Base-by-base conservation (phyloP, 2,329 filamentous ascomycete species). In the Trichoderma sp. region DNA sequence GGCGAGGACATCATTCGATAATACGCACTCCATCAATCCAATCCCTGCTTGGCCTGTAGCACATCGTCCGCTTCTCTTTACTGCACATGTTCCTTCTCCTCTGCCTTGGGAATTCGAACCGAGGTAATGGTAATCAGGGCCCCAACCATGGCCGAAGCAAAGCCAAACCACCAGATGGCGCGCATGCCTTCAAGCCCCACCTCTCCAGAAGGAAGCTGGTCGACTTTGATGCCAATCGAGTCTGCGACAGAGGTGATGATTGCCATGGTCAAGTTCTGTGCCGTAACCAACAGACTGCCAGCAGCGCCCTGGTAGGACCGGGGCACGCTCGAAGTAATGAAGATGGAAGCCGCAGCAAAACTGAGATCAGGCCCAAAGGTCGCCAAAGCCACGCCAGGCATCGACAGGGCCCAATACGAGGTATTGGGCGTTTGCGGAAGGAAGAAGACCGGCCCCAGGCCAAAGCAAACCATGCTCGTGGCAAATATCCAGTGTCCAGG, bases 151-250 rank as follows among this genome's bases (percentile, higher is more conserved):
- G 61, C 61, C 3, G 32, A 65, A 43, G 49, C 61, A 55, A 65
- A 34, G 11, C 61, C 49, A 55, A 65, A 65, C 61, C 61, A 65
- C 61, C 61, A 65, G 24, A 65, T 65, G 1, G 61, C 61, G 8
- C 61, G 32, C 2, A 65, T 65, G 0, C 61, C 61, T 28, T 55
- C 16, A 11, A 65, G 34, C 11, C 61, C 61, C 5, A 65, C 34
- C 61, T 65, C 61, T 21, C 61, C 61, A 43, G 52, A 37, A 24
- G 61, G 51, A 21, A 55, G 32, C 7, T 55, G 32, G 8, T 55
- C 61, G 16, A 65, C 32, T 4, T 65, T 65, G 10, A 65, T n/a
- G 11, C 61, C 61, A 8, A 65, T 55, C 16, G 61, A 65, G 32
- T 46, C 61, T 16, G 49, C 13, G 6, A 65, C 61, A 43, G 61